Percentiles rank a stretch among this genome's conserved stretches.
Conservation (phyloP, 129 eudicot genomes). For the Saposhnikovia divaricata region DNA sequence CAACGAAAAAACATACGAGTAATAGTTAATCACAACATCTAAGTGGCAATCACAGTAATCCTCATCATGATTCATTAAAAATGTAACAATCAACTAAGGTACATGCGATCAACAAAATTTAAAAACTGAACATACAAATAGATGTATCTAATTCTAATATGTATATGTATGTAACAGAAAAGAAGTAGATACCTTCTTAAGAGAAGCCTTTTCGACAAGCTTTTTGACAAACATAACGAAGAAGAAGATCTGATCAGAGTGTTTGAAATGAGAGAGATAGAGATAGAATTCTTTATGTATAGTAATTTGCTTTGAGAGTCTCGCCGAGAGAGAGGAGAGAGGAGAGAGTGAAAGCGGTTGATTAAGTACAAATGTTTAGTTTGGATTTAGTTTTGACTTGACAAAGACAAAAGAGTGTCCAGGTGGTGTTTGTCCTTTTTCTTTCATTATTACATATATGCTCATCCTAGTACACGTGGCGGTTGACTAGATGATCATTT, state of each 20-base stretch:
- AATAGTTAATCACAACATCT: neutral
- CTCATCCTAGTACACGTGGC: neutral
- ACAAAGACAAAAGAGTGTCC: neutral
- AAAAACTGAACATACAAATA: too few species aligned
- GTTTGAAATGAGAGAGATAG: neutral
- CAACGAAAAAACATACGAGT: neutral
- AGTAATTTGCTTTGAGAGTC: constrained; percentile 30
- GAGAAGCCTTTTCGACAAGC: constrained; percentile 79
- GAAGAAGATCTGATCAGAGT: constrained; percentile 3
- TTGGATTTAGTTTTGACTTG: constrained; percentile 2
- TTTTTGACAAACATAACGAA: constrained; percentile 64
- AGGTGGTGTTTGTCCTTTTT: neutral
- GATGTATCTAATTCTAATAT: too few species aligned
- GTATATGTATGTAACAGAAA: too few species aligned
- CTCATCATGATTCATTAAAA: neutral
- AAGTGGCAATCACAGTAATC: neutral
- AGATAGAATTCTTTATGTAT: neutral
- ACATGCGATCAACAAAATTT: neutral
- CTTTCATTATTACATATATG: neutral
- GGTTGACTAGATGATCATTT: neutral
- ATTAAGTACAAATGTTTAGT: constrained; percentile 12
- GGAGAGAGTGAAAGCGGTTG: constrained; percentile 34
- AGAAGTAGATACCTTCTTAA: constrained; percentile 53
- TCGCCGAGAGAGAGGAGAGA: constrained; percentile 21
- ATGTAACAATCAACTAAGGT: neutral